Conservation (phyloP, 1,284 basidiomycete genomes). For the Malassezia vespertilionis region DNA sequence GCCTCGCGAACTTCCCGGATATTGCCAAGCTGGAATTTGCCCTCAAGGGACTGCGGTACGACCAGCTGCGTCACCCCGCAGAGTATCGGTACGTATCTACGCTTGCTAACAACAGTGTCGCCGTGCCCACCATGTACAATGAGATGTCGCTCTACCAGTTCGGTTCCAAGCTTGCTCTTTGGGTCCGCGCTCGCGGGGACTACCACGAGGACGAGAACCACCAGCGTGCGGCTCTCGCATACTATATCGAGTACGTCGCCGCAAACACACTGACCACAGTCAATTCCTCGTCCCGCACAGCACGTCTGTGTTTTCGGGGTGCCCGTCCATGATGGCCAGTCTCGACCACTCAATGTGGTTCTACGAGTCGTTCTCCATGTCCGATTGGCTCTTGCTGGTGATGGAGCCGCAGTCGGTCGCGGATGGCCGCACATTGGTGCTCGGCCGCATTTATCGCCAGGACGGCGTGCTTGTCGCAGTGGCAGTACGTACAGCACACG, state of each 20-base stretch:
- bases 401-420: conserved; percentile 41
- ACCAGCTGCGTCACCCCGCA: conserved; percentile 29
- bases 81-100: conserved; percentile 26
- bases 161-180: conserved; percentile 40
- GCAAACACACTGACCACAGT: neutral
- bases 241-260: conserved; percentile 5
- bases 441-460: conserved; percentile 34
- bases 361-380: conserved; percentile 35
- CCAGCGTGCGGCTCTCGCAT: conserved; percentile 39
- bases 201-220: conserved; percentile 25
- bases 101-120: conserved; percentile 14
- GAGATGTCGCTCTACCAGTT: conserved; percentile 27
- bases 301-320: too few relatives aligned
- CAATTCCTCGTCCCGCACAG: conserved; percentile 36
- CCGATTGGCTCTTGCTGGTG: conserved; percentile 41
- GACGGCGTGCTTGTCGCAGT: conserved; percentile 42
- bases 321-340: conserved; percentile 42
- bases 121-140: conserved; percentile 39
- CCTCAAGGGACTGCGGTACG: conserved; percentile 27
- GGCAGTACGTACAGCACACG: conserved; percentile 17
- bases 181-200: conserved; percentile 32
- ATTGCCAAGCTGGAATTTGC: conserved; percentile 18
- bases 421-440: conserved; percentile 36
- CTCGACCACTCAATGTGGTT: conserved; percentile 46
- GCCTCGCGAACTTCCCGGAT: conserved; percentile 17